Conservation (phyloP, 116 monocot genomes). For the Trichopus zeylanicus region DNA sequence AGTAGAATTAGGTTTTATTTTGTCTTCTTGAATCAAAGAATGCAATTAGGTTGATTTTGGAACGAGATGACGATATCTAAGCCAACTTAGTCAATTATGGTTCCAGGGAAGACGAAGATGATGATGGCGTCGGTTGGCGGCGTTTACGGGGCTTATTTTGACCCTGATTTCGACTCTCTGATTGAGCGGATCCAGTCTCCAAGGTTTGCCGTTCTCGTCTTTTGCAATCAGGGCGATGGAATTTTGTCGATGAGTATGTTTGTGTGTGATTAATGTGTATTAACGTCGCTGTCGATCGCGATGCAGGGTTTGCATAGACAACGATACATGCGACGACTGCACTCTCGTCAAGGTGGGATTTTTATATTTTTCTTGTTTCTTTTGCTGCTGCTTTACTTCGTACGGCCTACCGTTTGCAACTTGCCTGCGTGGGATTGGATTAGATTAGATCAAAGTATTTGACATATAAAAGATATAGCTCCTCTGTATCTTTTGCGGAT, state of each 20-base stretch:
- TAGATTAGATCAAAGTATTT: no score
- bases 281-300: not conserved
- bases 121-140: not conserved
- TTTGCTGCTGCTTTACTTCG: not conserved
- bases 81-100: not conserved
- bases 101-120: not conserved
- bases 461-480: no score
- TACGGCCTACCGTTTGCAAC: no score
- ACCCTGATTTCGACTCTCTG: slow-evolving; percentile 44
- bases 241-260: not conserved
- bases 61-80: no score
- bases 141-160: slow-evolving; percentile 35
- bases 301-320: slow-evolving; percentile 35
- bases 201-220: slow-evolving; percentile 15
- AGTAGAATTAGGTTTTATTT: no score
- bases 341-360: slow-evolving; percentile 27
- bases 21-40: no score
- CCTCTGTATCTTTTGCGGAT: no score
- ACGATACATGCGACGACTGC: slow-evolving; percentile 29
- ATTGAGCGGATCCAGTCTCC: slow-evolving; percentile 31
- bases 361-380: not conserved
- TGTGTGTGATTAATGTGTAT: not conserved
- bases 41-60: no score
- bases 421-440: no score
- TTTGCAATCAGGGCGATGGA: not conserved